Conservation (phyloP, 176 grass and related monocot species). For the Puya raimondii region DNA sequence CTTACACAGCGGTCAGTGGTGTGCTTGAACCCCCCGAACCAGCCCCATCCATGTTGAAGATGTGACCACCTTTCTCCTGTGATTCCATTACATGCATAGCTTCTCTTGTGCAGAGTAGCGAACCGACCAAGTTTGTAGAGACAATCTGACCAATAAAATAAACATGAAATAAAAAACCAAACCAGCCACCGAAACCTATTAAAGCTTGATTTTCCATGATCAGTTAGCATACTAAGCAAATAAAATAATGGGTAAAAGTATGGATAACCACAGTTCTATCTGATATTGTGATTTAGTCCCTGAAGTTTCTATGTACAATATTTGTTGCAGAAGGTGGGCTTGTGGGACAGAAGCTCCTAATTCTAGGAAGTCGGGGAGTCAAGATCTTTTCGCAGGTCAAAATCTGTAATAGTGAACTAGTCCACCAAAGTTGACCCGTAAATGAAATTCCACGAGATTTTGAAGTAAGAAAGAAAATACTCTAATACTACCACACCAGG, state of each 20-base stretch:
- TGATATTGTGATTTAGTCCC: no score
- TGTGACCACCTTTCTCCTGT: constrained; percentile 74
- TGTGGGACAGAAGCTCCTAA: no score
- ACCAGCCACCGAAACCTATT: background rate
- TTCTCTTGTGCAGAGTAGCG: constrained; percentile 94
- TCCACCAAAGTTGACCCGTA: no score
- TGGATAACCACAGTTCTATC: no score
- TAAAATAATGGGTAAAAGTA: background rate
- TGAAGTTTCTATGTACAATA: no score
- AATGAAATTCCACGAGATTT: no score
- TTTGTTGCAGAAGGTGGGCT: no score
- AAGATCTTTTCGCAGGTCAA: no score
- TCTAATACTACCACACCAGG: no score
- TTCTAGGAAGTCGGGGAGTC: no score
- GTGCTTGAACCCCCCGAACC: constrained; percentile 98
- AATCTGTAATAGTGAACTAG: no score
- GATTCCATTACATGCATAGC: constrained; percentile 72
- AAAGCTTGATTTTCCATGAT: background rate
- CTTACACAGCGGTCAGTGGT: constrained; percentile 97
- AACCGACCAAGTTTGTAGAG: constrained; percentile 91
- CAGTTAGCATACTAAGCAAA: background rate
- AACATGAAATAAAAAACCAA: background rate
- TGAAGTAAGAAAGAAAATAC: no score
- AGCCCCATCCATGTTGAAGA: constrained; percentile 98
- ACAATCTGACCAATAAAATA: constrained; percentile 47